Percentiles rank a stretch among this genome's conserved stretches.
Evolutionary conservation across 2,329 filamentous ascomycete species (phyloP).

Genomic region (Aspergillus fischeri): DNA sequence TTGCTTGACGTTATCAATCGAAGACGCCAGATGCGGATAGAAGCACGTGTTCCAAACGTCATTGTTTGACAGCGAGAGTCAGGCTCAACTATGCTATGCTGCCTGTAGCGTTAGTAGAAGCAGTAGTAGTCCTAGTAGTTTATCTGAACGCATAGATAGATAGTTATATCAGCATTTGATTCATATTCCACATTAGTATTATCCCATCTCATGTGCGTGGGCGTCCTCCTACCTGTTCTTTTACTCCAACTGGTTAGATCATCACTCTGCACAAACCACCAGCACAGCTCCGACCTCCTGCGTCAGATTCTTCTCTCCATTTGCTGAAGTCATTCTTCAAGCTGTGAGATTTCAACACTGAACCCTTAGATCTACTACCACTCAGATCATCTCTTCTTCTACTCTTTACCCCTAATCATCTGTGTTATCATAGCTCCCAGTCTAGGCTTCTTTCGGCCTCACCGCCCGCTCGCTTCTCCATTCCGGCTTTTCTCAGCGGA

Average conservation of each 20-base stretch:
- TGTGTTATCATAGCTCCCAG: background rate
- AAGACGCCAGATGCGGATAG: conserved; percentile 12
- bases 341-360: background rate
- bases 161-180: background rate
- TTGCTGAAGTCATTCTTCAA: background rate
- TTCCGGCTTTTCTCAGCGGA: background rate
- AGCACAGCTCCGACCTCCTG: background rate
- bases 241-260: background rate
- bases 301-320: background rate
- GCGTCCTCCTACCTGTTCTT: no score
- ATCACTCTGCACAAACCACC: background rate
- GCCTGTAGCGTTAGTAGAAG: background rate
- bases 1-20: conserved; percentile 1
- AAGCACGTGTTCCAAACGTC: conserved; percentile 20
- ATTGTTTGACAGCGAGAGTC: background rate
- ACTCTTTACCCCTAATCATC: background rate
- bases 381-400: background rate
- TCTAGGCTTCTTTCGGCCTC: background rate
- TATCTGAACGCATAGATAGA: background rate
- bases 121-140: background rate
- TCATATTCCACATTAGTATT: no score
- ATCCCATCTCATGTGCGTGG: no score
- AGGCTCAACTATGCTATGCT: background rate
- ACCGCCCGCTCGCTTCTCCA: background rate
- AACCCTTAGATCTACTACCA: background rate